These are phyloP conservation scores for Penicillium sp. DNA, from an alignment of 2,329 filamentous ascomycete species.

Conservation along the genomic window DNA sequence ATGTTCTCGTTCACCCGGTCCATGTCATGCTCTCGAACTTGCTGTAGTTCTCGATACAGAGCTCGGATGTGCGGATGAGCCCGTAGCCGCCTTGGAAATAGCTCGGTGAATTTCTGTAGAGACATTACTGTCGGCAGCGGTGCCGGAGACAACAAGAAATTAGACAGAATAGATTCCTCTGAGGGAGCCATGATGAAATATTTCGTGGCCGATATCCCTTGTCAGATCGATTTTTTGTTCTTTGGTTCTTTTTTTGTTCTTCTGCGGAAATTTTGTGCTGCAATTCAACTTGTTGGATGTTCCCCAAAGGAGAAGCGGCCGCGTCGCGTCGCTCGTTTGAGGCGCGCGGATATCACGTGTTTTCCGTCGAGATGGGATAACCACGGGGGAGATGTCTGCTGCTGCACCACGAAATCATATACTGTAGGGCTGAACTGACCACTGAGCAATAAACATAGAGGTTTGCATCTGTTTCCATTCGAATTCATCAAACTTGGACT, in stretches of 20 bases:
- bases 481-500: too few species aligned
- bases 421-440: too few species aligned
- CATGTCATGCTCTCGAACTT: slow-evolving; percentile 62
- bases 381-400: background rate
- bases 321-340: slow-evolving; percentile 2
- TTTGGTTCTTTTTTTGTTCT: background rate
- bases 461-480: too few species aligned
- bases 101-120: slow-evolving; percentile 65
- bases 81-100: slow-evolving; percentile 66
- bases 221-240: background rate
- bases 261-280: background rate
- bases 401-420: background rate
- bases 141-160: slow-evolving; percentile 72
- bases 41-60: slow-evolving; percentile 74
- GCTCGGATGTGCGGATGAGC: slow-evolving; percentile 60
- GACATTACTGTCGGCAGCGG: slow-evolving; percentile 67
- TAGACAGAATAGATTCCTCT: slow-evolving; percentile 67
- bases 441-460: too few species aligned
- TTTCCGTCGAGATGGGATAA: background rate
- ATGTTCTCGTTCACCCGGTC: slow-evolving; percentile 58
- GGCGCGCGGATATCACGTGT: slow-evolving; percentile 1
- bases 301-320: slow-evolving; percentile 2
- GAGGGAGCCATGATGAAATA: slow-evolving; percentile 59
- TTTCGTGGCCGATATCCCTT: background rate
- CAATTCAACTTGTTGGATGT: background rate